Evolutionary conservation across 805 yeast genomes (phyloP).

Genomic region (Wickerhamomyces subpelliculosus): DNA sequence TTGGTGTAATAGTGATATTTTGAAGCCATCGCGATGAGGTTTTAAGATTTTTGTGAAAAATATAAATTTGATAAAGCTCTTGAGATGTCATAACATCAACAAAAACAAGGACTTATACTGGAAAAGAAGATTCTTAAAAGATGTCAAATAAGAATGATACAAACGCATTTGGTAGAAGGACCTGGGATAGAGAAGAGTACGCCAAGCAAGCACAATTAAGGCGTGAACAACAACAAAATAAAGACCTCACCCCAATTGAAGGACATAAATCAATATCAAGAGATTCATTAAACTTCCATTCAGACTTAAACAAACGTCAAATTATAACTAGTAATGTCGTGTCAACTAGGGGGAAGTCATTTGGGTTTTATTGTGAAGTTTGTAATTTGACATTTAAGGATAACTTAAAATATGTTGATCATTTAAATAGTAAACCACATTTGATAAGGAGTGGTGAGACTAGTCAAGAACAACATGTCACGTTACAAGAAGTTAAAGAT

Average conservation of each 20-base stretch:
- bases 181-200: conserved; percentile 69
- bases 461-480: conserved; percentile 33
- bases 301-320: conserved; percentile 27
- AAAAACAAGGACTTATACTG: too few species aligned
- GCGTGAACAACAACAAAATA: conserved; percentile 13
- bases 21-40: too few species aligned
- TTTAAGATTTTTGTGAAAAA: too few species aligned
- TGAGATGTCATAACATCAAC: too few species aligned
- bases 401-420: conserved; percentile 74
- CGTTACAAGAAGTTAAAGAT: conserved; percentile 40
- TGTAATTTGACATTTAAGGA: conserved; percentile 83
- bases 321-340: conserved; percentile 24
- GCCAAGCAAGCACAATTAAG: conserved; percentile 37
- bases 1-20: too few species aligned
- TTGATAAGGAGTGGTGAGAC: conserved; percentile 34
- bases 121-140: too few species aligned
- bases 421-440: conserved; percentile 73
- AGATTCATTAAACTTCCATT: conserved; percentile 17
- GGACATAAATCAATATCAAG: conserved; percentile 6
- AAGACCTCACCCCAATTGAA: conserved; percentile 8
- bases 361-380: conserved; percentile 79
- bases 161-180: conserved; percentile 54
- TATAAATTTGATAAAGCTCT: too few species aligned
- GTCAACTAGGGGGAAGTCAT: conserved; percentile 45
- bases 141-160: conserved; percentile 6